Conservation (phyloP, 2,329 filamentous ascomycete species). For the Penicillium sumatraense region DNA sequence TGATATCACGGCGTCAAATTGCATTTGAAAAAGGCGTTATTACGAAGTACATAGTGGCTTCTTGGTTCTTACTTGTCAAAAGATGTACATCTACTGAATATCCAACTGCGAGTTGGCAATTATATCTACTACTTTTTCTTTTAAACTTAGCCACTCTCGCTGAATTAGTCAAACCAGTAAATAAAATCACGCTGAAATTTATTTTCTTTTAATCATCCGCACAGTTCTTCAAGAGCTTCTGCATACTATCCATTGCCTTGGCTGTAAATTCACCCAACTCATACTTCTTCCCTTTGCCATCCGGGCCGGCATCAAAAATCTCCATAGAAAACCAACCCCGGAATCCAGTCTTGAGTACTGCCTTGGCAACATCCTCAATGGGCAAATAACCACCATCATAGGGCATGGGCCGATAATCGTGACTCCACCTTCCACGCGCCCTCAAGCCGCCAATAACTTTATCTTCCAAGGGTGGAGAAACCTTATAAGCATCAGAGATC, state of each 20-base stretch:
- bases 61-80: background rate
- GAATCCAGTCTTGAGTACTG: constrained; percentile 71
- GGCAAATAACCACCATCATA: constrained; percentile 74
- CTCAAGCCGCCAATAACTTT: constrained; percentile 59
- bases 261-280: constrained; percentile 55
- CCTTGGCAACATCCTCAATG: constrained; percentile 65
- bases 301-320: constrained; percentile 66
- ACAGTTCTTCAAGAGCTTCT: constrained; percentile 49
- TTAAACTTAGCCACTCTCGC: background rate
- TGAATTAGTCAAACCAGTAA: background rate
- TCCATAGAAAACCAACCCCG: constrained; percentile 71
- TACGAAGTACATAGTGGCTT: background rate
- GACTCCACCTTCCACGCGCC: constrained; percentile 71
- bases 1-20: constrained; percentile 24
- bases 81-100: constrained; percentile 5
- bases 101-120: background rate
- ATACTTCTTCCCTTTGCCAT: constrained; percentile 59
- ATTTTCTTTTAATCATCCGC: constrained; percentile 14
- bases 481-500: constrained; percentile 74
- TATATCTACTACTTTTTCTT: background rate
- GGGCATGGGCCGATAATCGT: constrained; percentile 70
- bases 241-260: constrained; percentile 56
- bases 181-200: too few relatives aligned
- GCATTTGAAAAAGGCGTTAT: constrained; percentile 27
- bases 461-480: constrained; percentile 59